Conservation (phyloP, 1,284 basidiomycete species). For the Sanguinoderma infundibulare region DNA sequence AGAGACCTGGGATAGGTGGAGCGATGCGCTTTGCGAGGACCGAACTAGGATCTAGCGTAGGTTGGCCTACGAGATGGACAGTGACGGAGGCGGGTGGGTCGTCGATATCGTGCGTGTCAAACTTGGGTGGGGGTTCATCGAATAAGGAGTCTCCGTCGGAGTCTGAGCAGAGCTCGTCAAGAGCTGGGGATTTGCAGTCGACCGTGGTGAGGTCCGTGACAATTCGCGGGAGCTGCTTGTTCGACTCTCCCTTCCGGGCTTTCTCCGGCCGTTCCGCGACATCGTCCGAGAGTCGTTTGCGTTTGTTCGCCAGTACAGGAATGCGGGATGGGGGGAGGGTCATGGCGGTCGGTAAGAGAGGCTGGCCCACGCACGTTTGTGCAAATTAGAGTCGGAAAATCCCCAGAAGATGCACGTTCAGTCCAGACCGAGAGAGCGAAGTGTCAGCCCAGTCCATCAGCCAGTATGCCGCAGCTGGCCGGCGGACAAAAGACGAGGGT, state of each 20-base stretch:
- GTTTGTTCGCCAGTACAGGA: constrained; percentile 13
- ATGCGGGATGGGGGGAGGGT: background rate
- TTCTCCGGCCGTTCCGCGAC: background rate
- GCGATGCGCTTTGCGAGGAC: constrained; percentile 37
- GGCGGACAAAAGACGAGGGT: too few species aligned
- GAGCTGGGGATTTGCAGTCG: constrained; percentile 12
- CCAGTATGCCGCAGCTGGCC: background rate
- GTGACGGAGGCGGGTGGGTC: background rate
- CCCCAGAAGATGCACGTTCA: background rate
- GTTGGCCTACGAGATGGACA: constrained; percentile 1
- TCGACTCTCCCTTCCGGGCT: background rate
- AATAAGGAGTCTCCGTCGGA: constrained; percentile 47
- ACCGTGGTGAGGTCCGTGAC: constrained; percentile 10
- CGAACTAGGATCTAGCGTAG: constrained; percentile 10
- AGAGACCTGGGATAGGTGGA: constrained; percentile 67
- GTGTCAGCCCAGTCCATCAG: constrained; percentile 1
- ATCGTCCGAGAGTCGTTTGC: constrained; percentile 12
- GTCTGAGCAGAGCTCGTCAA: constrained; percentile 15
- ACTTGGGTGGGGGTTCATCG: constrained; percentile 35
- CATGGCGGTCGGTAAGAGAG: background rate
- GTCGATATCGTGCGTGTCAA: constrained; percentile 4
- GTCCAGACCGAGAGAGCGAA: background rate
- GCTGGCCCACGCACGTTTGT: background rate
- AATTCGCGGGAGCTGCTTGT: constrained; percentile 14
- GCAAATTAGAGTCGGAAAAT: background rate